Evolutionary conservation across 2,329 filamentous ascomycete genomes (phyloP), one percentile per base, ranked within the genome.

Genomic region (Stagonosporopsis cucurbitacearum): DNA sequence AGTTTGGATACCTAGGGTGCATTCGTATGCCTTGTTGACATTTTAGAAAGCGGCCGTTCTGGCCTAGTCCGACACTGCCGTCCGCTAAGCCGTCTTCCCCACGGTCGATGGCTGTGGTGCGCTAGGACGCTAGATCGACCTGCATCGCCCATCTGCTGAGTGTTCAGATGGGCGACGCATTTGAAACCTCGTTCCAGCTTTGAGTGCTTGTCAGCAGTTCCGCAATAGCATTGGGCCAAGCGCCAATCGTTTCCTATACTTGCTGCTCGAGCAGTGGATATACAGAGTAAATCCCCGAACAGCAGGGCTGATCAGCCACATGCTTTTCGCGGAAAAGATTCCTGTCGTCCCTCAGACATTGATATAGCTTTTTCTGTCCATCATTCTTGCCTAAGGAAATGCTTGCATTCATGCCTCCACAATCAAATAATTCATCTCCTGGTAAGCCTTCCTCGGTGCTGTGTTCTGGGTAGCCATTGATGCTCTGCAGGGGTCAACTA

Each of bases 401-500:
- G 72, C 64, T 74, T 54, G 71, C 69, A 65, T 63, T 71, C 69
- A 75, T 74, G 72, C 67, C 70, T 71, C 61, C 70, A 59, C 69
- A 70, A 63, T 63, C 69, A 37, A 62, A 66, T 58, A 70, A 72
- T 53, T 68, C 70, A 45, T 69, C 70, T 56, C 68, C 70, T 57
- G 68, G 72, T 75, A 63, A 59, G 62, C 43, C 49, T 48, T 51
- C 50, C 39, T 15, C 44, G 53, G 41, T 19, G 23, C 23, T 20
- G 51, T n/a, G 32, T 35, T 42, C 19, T 42, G 46, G 22, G 45
- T 33, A 42, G 23, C 28, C 28, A 54, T 72, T 54, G 70, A 59
- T 26, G 41, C 17, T 30, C 37, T 28, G 25, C 51, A 73, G 70
- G 67, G 54, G 60, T 65, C 48, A 70, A 65, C 57, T 73, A 68